Evolutionary conservation across 1,139 yeast species (phyloP), one percentile per base, ranked within the genome.

Genomic region (Saccharomyces hybrid): DNA sequence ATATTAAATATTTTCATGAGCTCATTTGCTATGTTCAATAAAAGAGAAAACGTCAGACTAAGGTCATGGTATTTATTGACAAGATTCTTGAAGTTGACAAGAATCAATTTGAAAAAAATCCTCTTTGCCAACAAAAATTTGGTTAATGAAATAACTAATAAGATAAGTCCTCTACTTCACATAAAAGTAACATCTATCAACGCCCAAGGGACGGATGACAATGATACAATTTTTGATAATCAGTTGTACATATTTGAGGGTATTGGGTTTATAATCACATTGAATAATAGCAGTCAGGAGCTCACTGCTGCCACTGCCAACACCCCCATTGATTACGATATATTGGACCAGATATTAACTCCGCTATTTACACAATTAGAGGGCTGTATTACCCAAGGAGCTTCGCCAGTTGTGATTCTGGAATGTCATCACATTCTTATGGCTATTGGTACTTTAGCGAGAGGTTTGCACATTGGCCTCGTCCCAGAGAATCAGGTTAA

Each of bases 31-130:
- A 80, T 93, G 57, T 90, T 88, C 68, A 88, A 86, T 70, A 75
- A 78, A 3, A 77, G 78, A 59, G 85, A 81, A 56, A 84, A 82
- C 59, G 97, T 91, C 9, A 83, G 91, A 63, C 77, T 83, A 56
- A 82, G 98, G 69, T 79, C 95, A 52, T 93, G 99, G 97, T 93
- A 89, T 69, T 75, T 91, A 59, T 88, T 93, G 62, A 85, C 85
- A 65, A 80, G 96, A 67, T 88, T 90, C 64, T 78, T 91, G 62
- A 89, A 87, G 67, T 73, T 85, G 50, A 84, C 93, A 2, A 86
- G 84, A 66, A 89, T 91, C 31, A 73, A 80, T 54, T 73, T 84
- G 31, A 75, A 80, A 51, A 38, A 38, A 9, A 38, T 38, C 9
- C n/a, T 38, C 3, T 38, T 19, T 11, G 11, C 44, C 19, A 38